Evolutionary conservation across 768 basidiomycete genomes (phyloP).

Genomic region (Calvatia gigantea): DNA sequence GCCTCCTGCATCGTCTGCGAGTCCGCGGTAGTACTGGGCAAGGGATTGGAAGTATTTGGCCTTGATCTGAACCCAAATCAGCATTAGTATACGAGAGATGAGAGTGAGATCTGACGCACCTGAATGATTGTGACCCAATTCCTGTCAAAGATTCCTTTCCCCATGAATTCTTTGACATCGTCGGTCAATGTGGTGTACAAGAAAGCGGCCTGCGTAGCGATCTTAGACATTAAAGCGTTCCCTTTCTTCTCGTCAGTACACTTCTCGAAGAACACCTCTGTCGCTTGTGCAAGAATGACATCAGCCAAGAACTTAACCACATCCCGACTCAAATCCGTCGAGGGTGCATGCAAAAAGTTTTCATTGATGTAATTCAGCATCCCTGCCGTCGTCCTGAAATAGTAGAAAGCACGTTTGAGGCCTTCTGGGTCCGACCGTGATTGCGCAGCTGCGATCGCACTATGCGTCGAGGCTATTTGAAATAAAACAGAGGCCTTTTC

Average conservation of each 20-base stretch:
- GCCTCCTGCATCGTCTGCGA: conserved; percentile 69
- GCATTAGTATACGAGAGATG: conserved; percentile 2
- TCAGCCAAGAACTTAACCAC: conserved; percentile 90
- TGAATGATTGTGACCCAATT: conserved; percentile 90
- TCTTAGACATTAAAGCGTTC: conserved; percentile 72
- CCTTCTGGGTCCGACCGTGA: conserved; percentile 88
- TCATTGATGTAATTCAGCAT: conserved; percentile 99
- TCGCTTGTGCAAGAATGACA: conserved; percentile 90
- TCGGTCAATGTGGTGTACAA: conserved; percentile 85
- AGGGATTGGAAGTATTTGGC: conserved; percentile 85
- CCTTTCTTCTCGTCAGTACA: conserved; percentile 90
- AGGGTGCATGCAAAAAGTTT: conserved; percentile 97
- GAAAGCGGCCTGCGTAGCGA: conserved; percentile 76
- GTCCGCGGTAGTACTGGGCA: conserved; percentile 81
- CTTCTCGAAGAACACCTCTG: conserved; percentile 95
- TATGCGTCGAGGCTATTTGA: conserved; percentile 93
- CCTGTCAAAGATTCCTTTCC: conserved; percentile 91
- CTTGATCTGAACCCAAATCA: conserved; percentile 61
- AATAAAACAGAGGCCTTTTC: conserved; percentile 98
- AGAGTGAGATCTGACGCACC: conserved; percentile 34
- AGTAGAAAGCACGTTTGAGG: conserved; percentile 89
- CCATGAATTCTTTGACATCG: conserved; percentile 95
- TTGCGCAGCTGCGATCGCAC: conserved; percentile 83
- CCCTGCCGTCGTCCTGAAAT: conserved; percentile 85
- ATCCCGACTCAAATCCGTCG: conserved; percentile 90